Evolutionary conservation across 1,139 yeast genomes (phyloP).

Genomic region (Hemisphaericaspora subhashii): DNA sequence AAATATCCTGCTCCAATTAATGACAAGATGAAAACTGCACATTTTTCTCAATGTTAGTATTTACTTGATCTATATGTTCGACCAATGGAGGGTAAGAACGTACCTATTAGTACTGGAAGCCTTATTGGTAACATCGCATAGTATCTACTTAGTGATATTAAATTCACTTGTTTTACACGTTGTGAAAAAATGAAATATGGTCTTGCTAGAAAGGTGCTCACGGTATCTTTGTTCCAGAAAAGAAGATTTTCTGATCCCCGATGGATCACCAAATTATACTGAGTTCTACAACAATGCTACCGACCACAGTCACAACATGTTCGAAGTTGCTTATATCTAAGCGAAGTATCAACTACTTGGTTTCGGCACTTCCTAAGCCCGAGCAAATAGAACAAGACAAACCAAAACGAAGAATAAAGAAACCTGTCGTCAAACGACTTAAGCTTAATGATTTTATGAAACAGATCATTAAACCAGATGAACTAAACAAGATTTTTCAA

Average conservation of each 20-base stretch:
- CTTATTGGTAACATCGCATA: slow-evolving; percentile 15
- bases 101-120: slow-evolving; percentile 27
- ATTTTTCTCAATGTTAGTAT: slow-evolving; percentile 13
- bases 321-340: neutral
- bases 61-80: no score
- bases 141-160: no score
- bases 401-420: slow-evolving; percentile 8
- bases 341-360: slow-evolving; percentile 2
- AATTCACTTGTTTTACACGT: no score
- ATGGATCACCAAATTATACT: neutral
- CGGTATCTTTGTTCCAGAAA: neutral
- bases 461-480: slow-evolving; percentile 9
- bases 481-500: slow-evolving; percentile 9
- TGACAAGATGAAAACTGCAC: slow-evolving; percentile 29
- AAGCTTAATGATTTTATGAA: neutral
- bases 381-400: neutral
- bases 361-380: slow-evolving; percentile 3
- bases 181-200: no score
- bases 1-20: slow-evolving; percentile 38
- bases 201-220: no score
- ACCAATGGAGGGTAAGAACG: no score
- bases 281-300: neutral
- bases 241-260: neutral
- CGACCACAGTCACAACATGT: neutral
- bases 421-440: slow-evolving; percentile 8